Conservation (phyloP, 306 rosid genomes). For the Styphnolobium japonicum region DNA sequence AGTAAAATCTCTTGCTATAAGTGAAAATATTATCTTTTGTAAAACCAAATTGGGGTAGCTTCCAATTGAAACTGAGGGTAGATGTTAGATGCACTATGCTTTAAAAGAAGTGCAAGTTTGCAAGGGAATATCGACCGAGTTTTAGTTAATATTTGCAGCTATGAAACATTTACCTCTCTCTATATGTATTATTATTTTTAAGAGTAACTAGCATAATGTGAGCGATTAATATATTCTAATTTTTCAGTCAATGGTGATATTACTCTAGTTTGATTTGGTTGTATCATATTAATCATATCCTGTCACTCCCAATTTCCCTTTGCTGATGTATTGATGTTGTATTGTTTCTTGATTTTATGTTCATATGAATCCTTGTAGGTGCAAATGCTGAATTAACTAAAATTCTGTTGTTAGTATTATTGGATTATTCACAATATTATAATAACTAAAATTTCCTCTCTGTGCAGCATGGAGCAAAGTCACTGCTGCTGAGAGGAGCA, state of each 20-base stretch:
- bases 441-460: not conserved
- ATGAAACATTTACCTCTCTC: not conserved
- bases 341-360: not conserved
- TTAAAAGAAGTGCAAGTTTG: not conserved
- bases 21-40: not conserved
- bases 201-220: not conserved
- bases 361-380: not conserved
- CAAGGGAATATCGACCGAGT: constrained; percentile 3
- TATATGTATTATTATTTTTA: not conserved
- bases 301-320: not conserved
- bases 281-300: not conserved
- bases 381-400: constrained; percentile 1
- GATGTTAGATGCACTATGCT: not conserved
- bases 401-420: not conserved
- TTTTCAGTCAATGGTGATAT: not conserved
- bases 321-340: constrained; percentile 14
- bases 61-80: not conserved
- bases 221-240: not conserved
- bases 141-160: not conserved
- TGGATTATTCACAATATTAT: constrained; percentile 7
- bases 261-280: constrained; percentile 11
- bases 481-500: constrained; percentile 89
- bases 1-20: not conserved
- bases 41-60: not conserved
- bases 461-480: constrained; percentile 89